Conservation (phyloP, 2,329 filamentous ascomycete species). For the Colletotrichum siamense region DNA sequence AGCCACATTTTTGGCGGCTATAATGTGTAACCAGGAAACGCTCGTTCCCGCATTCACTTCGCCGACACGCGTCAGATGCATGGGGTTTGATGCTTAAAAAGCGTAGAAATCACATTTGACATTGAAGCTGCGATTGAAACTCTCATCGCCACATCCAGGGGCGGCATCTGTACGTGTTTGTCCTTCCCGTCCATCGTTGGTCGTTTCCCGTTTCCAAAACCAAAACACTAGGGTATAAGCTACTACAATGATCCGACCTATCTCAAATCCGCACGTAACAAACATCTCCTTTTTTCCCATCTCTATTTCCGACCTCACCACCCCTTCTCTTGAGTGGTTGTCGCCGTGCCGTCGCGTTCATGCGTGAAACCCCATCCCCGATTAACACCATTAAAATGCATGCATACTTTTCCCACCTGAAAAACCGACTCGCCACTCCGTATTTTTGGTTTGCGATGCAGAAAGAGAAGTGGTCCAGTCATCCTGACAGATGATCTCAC, state of each 20-base stretch:
- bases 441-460: background rate
- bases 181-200: background rate
- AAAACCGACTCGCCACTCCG: background rate
- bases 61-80: background rate
- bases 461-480: background rate
- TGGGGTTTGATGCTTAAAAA: background rate
- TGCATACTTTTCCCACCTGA: background rate
- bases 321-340: background rate
- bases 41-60: background rate
- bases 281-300: background rate
- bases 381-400: slow-evolving; percentile 10
- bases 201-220: background rate
- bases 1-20: background rate
- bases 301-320: background rate
- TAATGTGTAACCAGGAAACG: background rate
- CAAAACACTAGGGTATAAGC: slow-evolving; percentile 21
- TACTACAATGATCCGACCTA: background rate
- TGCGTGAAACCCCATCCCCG: background rate
- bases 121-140: background rate
- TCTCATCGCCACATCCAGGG: background rate
- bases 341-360: background rate
- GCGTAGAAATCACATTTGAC: background rate
- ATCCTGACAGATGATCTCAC: background rate
- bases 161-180: background rate
- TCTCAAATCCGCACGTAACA: background rate